Percentiles rank a stretch among this genome's conserved stretches.
These are phyloP conservation scores for Trichosporon sp. DNA, from an alignment of 1,284 basidiomycete species.

Conservation along the genomic window DNA sequence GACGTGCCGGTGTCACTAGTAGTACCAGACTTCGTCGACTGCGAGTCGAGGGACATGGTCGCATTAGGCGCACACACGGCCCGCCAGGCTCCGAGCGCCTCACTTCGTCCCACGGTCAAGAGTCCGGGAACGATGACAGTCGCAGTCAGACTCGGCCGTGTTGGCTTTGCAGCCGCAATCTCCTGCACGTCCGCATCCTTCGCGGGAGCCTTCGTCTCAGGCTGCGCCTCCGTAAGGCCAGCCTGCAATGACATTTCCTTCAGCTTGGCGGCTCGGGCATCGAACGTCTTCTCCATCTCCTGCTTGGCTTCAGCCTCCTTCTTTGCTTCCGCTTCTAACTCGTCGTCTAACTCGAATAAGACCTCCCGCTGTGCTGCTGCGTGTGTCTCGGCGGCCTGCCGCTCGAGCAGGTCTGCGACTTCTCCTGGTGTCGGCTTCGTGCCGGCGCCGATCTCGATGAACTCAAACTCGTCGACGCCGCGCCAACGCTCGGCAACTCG, in stretches of 20 bases:
- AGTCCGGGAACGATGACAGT: conserved; percentile 52
- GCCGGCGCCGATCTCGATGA: conserved; percentile 48
- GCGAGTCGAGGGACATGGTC: background rate
- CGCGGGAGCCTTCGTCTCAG: background rate
- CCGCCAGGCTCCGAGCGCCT: conserved; percentile 48
- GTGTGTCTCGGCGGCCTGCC: background rate
- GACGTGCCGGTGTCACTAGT: background rate
- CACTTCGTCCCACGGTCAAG: conserved; percentile 46
- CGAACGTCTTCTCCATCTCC: conserved; percentile 53
- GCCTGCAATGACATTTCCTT: background rate
- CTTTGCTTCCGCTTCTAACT: conserved; percentile 41
- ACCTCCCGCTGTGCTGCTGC: conserved; percentile 10
- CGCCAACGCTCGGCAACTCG: conserved; percentile 52
- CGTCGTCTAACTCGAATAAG: conserved; percentile 10
- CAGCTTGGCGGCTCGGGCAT: background rate
- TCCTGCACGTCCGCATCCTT: background rate
- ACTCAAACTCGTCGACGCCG: conserved; percentile 52
- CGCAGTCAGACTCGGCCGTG: conserved; percentile 42
- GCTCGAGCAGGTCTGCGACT: conserved; percentile 31
- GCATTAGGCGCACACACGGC: conserved; percentile 27
- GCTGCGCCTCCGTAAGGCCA: background rate
- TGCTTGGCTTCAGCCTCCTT: conserved; percentile 71
- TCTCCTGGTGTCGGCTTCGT: conserved; percentile 39
- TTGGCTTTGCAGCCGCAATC: conserved; percentile 18
- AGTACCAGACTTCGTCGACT: background rate